phyloP scores from a whole-genome alignment of 768 basidiomycete species.

The Termitomyces sp. region DNA sequence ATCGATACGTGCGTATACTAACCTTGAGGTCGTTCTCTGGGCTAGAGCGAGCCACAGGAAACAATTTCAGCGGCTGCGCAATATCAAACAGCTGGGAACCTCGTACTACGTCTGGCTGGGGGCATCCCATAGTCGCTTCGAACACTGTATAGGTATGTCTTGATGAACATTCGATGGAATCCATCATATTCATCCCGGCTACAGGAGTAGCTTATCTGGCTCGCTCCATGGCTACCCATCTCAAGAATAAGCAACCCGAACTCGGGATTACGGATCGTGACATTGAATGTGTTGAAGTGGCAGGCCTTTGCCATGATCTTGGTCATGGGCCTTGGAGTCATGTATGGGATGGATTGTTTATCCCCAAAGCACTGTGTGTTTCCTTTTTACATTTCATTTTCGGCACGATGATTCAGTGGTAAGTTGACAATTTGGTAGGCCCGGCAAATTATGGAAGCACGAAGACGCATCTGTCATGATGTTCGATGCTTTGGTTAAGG shows the following conservation, averaged over 20 bases:
- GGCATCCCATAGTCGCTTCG: slow-evolving; percentile 78
- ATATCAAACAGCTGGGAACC: slow-evolving; percentile 78
- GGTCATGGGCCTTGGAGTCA: slow-evolving; percentile 87
- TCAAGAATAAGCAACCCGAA: slow-evolving; percentile 52
- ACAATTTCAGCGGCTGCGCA: slow-evolving; percentile 73
- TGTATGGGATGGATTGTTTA: slow-evolving; percentile 74
- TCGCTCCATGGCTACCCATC: slow-evolving; percentile 51
- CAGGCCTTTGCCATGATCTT: slow-evolving; percentile 80
- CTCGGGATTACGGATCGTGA: slow-evolving; percentile 68
- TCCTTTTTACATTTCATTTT: background rate
- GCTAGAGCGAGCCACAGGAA: slow-evolving; percentile 30
- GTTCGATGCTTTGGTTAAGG: slow-evolving; percentile 62
- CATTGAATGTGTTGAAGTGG: slow-evolving; percentile 71
- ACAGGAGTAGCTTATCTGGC: slow-evolving; percentile 75
- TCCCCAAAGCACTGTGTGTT: slow-evolving; percentile 56
- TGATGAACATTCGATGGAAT: too few relatives aligned
- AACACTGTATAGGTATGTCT: slow-evolving; percentile 70
- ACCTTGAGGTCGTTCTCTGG: background rate
- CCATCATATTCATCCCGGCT: background rate
- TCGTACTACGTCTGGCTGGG: slow-evolving; percentile 73
- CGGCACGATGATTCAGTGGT: background rate
- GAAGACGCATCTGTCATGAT: slow-evolving; percentile 81
- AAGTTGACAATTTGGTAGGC: slow-evolving; percentile 26
- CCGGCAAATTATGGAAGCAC: slow-evolving; percentile 56
- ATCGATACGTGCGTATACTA: slow-evolving; percentile 61